Conservation (phyloP, 352 stramenopile species). For the Phytophthora pistaciae region DNA sequence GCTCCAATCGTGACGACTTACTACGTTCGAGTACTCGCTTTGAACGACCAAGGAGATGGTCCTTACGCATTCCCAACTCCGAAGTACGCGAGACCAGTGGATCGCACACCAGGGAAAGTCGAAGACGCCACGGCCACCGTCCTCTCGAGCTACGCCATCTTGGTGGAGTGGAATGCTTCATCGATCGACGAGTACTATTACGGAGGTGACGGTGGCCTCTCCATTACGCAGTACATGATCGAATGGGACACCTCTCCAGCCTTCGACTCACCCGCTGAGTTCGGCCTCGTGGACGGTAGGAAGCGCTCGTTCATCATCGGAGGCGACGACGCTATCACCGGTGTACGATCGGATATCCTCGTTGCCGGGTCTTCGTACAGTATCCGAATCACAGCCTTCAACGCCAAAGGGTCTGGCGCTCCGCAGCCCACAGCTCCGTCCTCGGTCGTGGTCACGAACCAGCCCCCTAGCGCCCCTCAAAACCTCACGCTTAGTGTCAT, state of each 20-base stretch:
- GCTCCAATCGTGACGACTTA: conserved; percentile 69
- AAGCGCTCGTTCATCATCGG: too few relatives aligned
- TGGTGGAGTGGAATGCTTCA: conserved; percentile 92
- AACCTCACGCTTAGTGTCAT: too few relatives aligned
- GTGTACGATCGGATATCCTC: too few relatives aligned
- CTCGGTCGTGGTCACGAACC: conserved; percentile 46
- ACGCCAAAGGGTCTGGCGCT: conserved; percentile 74
- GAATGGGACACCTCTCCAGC: conserved; percentile 88
- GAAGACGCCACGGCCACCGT: conserved; percentile 65
- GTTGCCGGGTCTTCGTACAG: conserved; percentile 68
- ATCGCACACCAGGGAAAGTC: conserved; percentile 81
- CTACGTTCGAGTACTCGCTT: conserved; percentile 92
- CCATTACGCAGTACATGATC: conserved; percentile 96
- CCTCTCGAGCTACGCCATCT: conserved; percentile 91
- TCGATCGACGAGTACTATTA: conserved; percentile 87
- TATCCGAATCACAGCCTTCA: conserved; percentile 83
- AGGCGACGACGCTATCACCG: too few relatives aligned
- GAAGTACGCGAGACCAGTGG: conserved; percentile 56
- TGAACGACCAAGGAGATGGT: conserved; percentile 93
- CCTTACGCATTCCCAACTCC: conserved; percentile 51
- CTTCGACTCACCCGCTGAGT: too few relatives aligned
- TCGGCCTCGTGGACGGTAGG: too few relatives aligned
- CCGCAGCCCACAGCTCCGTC: conserved; percentile 53
- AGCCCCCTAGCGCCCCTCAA: too few relatives aligned
- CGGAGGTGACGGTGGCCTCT: conserved; percentile 91